Percentiles rank a stretch among this genome's conserved stretches.
These are phyloP conservation scores for Ephemerocybe angulata DNA, from an alignment of 768 basidiomycete species.

Conservation along the genomic window DNA sequence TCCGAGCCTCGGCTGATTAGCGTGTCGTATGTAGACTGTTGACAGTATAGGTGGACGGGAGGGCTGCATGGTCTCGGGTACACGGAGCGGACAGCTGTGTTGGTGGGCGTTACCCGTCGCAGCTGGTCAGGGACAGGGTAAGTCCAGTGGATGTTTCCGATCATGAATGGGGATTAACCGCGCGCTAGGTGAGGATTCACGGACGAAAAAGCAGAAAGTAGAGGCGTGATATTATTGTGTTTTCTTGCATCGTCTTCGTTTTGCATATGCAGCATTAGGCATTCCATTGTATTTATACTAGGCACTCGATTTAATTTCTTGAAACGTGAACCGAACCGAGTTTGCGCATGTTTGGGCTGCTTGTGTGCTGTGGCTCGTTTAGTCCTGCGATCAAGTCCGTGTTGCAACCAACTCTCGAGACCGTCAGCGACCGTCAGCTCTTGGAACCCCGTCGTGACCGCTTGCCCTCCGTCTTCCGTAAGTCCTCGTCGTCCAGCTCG, in stretches of 20 bases:
- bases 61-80: conserved; percentile 54
- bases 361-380: conserved; percentile 31
- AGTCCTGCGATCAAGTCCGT: conserved; percentile 34
- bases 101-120: conserved; percentile 56
- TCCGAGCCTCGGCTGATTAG: not conserved
- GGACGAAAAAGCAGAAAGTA: conserved; percentile 12
- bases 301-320: not conserved
- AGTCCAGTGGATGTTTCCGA: not conserved
- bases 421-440: conserved; percentile 40
- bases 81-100: conserved; percentile 47
- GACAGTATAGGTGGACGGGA: conserved; percentile 39
- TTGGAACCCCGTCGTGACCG: conserved; percentile 19
- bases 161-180: conserved; percentile 4
- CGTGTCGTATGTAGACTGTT: conserved; percentile 36
- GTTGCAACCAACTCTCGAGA: conserved; percentile 40
- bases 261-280: not conserved
- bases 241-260: conserved; percentile 5
- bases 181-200: conserved; percentile 12
- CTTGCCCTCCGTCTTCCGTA: conserved; percentile 10
- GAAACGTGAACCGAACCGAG: conserved; percentile 2
- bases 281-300: not conserved
- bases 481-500: not conserved
- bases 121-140: conserved; percentile 16
- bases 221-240: conserved; percentile 1
- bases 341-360: conserved; percentile 20